Evolutionary conservation across 441 rosid species (phyloP).

Genomic region (Pelargonium australe): DNA sequence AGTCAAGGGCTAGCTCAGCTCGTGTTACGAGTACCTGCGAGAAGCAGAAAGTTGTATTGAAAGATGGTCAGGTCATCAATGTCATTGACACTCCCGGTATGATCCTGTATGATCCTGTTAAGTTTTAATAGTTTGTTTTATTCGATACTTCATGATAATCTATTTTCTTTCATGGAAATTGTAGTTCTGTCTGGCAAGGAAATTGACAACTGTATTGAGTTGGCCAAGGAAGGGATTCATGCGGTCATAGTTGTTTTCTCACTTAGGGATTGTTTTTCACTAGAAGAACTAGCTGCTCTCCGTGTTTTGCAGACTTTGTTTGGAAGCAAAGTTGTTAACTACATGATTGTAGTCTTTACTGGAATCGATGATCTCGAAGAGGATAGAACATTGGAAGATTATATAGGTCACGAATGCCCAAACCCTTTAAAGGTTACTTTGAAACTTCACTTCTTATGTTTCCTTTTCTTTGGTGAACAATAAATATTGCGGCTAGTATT

Average conservation of each 20-base stretch:
- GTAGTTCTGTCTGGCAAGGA: slow-evolving; percentile 25
- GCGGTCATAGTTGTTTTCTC: slow-evolving; percentile 24
- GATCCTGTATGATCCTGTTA: too few species aligned
- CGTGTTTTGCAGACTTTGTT: slow-evolving; percentile 23
- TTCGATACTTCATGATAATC: too few species aligned
- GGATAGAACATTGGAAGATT: slow-evolving; percentile 25
- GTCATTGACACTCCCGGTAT: slow-evolving; percentile 29
- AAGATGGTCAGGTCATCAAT: slow-evolving; percentile 45
- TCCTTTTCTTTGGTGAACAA: too few species aligned
- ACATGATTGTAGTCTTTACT: slow-evolving; percentile 27
- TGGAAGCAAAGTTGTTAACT: slow-evolving; percentile 22
- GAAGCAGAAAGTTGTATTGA: slow-evolving; percentile 37
- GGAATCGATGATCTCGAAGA: slow-evolving; percentile 28
- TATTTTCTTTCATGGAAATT: background rate
- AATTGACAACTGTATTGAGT: slow-evolving; percentile 22
- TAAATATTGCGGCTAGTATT: too few species aligned
- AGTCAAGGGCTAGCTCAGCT: slow-evolving; percentile 51
- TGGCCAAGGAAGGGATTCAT: slow-evolving; percentile 27
- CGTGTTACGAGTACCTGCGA: slow-evolving; percentile 66
- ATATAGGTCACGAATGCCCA: slow-evolving; percentile 23
- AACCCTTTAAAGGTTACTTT: slow-evolving; percentile 23
- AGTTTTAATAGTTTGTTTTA: too few species aligned
- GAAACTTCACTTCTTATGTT: too few species aligned
- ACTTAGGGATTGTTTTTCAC: slow-evolving; percentile 22
- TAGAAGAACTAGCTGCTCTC: slow-evolving; percentile 25